Percentiles rank a stretch among this genome's conserved stretches.
phyloP scores from a whole-genome alignment of 2,329 filamentous ascomycete species.

The Botryotinia globosa region DNA sequence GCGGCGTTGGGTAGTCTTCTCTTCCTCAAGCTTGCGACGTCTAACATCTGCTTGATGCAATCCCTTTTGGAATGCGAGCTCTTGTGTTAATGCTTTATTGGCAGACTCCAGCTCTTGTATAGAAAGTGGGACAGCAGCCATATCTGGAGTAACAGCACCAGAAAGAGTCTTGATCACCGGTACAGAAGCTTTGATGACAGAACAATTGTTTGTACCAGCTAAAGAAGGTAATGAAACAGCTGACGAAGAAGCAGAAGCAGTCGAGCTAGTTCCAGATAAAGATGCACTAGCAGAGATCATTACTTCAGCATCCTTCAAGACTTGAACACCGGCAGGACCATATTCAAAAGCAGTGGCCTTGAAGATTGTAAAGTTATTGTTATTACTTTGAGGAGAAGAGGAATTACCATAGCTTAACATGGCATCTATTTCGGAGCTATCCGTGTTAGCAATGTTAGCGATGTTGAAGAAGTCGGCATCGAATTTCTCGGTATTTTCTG shows the following conservation, averaged over 20 bases:
- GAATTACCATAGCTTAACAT: neutral
- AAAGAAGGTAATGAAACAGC: neutral
- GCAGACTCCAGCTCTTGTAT: neutral
- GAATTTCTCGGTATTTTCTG: too few relatives aligned
- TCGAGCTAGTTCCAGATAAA: neutral
- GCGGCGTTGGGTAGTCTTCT: neutral
- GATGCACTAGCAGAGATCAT: neutral
- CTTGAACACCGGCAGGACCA: neutral
- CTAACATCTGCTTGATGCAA: neutral
- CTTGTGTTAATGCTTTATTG: neutral
- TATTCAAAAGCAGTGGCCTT: neutral
- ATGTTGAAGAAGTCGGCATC: neutral
- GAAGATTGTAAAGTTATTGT: neutral
- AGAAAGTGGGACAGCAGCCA: neutral
- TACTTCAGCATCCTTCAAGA: neutral
- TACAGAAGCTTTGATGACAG: neutral
- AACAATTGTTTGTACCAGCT: accelerated
- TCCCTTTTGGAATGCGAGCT: neutral
- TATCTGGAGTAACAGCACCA: neutral
- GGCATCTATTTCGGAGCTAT: neutral
- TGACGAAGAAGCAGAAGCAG: neutral
- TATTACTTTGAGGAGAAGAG: neutral
- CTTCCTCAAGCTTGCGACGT: neutral
- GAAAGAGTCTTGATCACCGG: neutral
- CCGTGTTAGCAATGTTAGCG: neutral